Base-by-base conservation (phyloP, 2,329 filamentous ascomycete genomes). In the Dryadomyces quercus-mongolicae region DNA sequence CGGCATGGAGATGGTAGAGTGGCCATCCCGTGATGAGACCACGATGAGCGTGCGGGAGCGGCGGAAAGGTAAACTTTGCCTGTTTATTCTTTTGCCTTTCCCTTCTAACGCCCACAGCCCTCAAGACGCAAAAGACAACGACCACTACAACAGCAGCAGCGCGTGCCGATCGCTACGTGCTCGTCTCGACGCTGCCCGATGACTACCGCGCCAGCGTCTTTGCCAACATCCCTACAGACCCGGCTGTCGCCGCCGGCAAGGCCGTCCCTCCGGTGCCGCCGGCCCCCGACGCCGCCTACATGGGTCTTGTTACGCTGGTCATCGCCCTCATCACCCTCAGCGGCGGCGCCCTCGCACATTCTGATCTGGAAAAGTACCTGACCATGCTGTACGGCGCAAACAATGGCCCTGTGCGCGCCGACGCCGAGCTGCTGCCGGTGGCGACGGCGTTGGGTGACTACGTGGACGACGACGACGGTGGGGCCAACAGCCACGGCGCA, bases 1-100 rank as follows among this genome's bases (percentile, higher is more conserved):
- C 69, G 93, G 93, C n/a, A 95, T 97, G 90, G 79, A 91, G 66
- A 79, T 98, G 75, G 76, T 81, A 4, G 91, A 96, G 69, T 74
- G 97, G 51, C 90, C 93, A 0, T 74, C 78, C 1, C 80, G 79
- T 63, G 92, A 96, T 63, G 94, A 90, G 67, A 77, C 87, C 50
- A 89, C 89, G 0, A 70, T 95, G 60, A 66, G 62, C 4, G 53
- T 65, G 38, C 82, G 82, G 56, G 87, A 95, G 59, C 80, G 80
- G 65, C 81, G 88, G 62, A 84, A 86, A 74, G 86, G 85, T 84
- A 70, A 57, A n/a, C n/a, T n/a, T n/a, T n/a, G 71, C 40, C 9
- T 46, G 8, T 8, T 7, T 18, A 3, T 3, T 15, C 12, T 22
- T 20, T 3, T 18, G n/a, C n/a, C 9, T 18, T 9, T 31, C 25